Percentiles rank a stretch among this genome's conserved stretches.
phyloP scores from a whole-genome alignment of 306 rosid genomes.

The Dalbergia cochinchinensis region DNA sequence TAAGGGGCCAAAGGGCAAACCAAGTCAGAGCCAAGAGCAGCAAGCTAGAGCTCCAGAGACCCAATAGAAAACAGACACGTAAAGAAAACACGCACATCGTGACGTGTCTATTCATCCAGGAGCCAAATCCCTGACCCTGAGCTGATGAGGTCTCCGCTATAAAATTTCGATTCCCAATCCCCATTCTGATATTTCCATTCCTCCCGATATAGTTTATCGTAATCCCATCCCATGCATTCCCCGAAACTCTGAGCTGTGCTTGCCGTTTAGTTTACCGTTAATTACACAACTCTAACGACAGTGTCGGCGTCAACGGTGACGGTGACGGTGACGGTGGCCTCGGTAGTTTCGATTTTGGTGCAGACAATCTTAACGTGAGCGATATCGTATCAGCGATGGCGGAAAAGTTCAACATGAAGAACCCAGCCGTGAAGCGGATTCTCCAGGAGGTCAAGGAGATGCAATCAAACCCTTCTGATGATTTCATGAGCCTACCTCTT shows the following conservation, averaged over 20 bases:
- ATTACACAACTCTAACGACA: not conserved
- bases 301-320: not conserved
- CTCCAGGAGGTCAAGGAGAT: constrained; percentile 95
- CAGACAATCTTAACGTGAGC: not conserved
- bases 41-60: not conserved
- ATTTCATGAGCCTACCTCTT: constrained; percentile 95
- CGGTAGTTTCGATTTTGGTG: constrained; percentile 9
- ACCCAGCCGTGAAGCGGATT: constrained; percentile 94
- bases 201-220: not conserved
- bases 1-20: not conserved
- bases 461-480: constrained; percentile 93
- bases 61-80: constrained; percentile 56
- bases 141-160: not conserved
- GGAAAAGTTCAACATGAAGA: constrained; percentile 86
- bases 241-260: not conserved
- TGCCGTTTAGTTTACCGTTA: not conserved
- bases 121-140: constrained; percentile 8
- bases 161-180: not conserved
- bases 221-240: not conserved
- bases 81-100: not conserved
- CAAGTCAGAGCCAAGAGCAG: not conserved
- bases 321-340: not conserved
- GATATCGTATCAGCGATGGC: constrained; percentile 48
- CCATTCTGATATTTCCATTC: not conserved
- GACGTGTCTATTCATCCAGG: constrained; percentile 60